These are phyloP conservation scores for Ceratocystis huliohia DNA, from an alignment of 2,329 filamentous ascomycete species.

Conservation along the genomic window DNA sequence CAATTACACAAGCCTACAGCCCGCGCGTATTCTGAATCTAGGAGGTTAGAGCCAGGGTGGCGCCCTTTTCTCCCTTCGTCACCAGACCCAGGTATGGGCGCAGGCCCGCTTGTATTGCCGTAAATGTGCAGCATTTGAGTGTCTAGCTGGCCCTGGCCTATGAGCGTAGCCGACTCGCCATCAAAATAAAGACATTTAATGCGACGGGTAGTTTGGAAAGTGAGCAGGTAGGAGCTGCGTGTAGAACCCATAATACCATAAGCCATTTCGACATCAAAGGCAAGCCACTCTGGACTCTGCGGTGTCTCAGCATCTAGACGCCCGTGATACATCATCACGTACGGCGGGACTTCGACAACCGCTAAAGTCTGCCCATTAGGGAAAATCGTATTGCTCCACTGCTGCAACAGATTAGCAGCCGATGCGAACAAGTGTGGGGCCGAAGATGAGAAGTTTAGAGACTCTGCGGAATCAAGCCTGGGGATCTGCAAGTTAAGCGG, in stretches of 20 bases:
- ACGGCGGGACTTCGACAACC: constrained; percentile 34
- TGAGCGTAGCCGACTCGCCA: constrained; percentile 37
- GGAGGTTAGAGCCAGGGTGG: constrained; percentile 24
- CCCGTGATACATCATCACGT: constrained; percentile 39
- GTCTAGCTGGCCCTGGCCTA: constrained; percentile 35
- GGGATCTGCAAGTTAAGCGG: not conserved
- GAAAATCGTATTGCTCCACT: constrained; percentile 41
- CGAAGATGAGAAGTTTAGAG: constrained; percentile 36
- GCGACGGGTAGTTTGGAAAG: constrained; percentile 35
- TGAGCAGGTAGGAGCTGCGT: constrained; percentile 35
- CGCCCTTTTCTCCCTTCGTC: not conserved
- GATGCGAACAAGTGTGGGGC: constrained; percentile 39
- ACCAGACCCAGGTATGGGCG: not conserved
- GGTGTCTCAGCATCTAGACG: constrained; percentile 31
- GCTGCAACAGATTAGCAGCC: constrained; percentile 34
- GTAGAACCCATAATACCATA: constrained; percentile 39
- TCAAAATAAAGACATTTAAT: constrained; percentile 38
- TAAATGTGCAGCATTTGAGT: constrained; percentile 39
- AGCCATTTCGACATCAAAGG: constrained; percentile 41
- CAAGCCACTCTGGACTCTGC: constrained; percentile 40
- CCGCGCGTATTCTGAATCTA: constrained; percentile 36
- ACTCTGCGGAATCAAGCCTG: constrained; percentile 22
- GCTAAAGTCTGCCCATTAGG: constrained; percentile 38
- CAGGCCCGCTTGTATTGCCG: constrained; percentile 33
- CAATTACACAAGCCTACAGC: constrained; percentile 37